These are phyloP conservation scores for Theileria annulata DNA, from an alignment of 169 alveolate species.

Conservation along the genomic window DNA sequence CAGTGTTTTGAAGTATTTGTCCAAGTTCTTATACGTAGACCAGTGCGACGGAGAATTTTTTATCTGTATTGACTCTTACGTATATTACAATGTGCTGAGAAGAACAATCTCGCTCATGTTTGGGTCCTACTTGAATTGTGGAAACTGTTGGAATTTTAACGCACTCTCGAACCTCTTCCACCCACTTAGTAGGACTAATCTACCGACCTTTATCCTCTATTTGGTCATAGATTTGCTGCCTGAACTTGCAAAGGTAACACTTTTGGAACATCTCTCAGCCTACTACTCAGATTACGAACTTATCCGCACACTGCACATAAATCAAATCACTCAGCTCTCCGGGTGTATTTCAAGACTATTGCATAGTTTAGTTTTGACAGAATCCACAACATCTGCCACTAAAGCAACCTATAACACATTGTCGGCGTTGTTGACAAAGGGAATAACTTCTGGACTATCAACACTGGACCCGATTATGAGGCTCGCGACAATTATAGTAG, in stretches of 20 bases:
- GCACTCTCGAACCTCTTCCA: slow-evolving; percentile 26
- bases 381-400: neutral
- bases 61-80: neutral
- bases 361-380: neutral
- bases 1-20: slow-evolving; percentile 18
- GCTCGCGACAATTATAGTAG: slow-evolving; percentile 9
- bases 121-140: neutral
- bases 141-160: neutral
- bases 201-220: neutral
- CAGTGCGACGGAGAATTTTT: neutral
- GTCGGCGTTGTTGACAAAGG: slow-evolving; percentile 10
- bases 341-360: slow-evolving; percentile 17
- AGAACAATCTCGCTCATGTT: slow-evolving; percentile 6
- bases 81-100: slow-evolving; percentile 4
- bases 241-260: neutral
- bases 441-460: neutral
- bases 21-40: neutral
- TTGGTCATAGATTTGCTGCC: slow-evolving; percentile 13
- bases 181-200: neutral
- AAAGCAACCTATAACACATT: neutral
- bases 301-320: neutral
- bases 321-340: neutral
- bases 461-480: slow-evolving; percentile 11
- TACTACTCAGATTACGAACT: neutral
- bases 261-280: neutral